These are phyloP conservation scores for Aspergillus affinis DNA, from an alignment of 495 filamentous ascomycete genomes.

Conservation along the genomic window DNA sequence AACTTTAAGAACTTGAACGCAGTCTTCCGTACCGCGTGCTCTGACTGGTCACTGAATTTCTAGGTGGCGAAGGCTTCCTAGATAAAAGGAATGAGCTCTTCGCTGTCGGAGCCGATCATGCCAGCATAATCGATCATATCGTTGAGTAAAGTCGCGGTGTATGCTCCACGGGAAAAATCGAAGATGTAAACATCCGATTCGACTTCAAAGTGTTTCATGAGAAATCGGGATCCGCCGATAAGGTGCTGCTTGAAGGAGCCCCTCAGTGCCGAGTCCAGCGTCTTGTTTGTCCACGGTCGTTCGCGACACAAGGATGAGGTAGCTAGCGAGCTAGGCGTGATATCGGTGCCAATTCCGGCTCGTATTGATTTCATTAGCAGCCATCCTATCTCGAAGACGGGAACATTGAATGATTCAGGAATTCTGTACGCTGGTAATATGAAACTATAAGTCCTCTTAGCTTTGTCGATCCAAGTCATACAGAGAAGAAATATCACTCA, in stretches of 20 bases:
- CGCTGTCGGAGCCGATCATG: slow-evolving; percentile 69
- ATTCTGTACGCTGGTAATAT: slow-evolving; percentile 1
- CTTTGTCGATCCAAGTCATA: too few relatives aligned
- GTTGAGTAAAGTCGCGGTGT: slow-evolving; percentile 73
- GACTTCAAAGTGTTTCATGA: slow-evolving; percentile 75
- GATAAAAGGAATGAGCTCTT: slow-evolving; percentile 74
- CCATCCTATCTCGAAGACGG: not conserved
- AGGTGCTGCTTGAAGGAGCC: slow-evolving; percentile 75
- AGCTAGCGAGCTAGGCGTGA: slow-evolving; percentile 1
- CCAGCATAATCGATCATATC: slow-evolving; percentile 82
- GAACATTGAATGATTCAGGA: too few relatives aligned
- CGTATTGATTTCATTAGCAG: not conserved
- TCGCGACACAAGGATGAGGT: too few relatives aligned
- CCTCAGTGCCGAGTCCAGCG: slow-evolving; percentile 63
- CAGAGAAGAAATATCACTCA: too few relatives aligned
- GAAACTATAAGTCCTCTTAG: not conserved
- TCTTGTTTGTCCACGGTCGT: too few relatives aligned
- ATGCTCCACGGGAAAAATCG: slow-evolving; percentile 78
- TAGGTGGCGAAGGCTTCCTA: slow-evolving; percentile 63
- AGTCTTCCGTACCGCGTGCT: slow-evolving; percentile 59
- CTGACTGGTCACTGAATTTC: slow-evolving; percentile 51
- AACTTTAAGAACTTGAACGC: slow-evolving; percentile 64
- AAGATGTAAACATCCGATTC: slow-evolving; percentile 74
- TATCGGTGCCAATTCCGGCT: slow-evolving; percentile 5
- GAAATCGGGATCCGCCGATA: slow-evolving; percentile 75